phyloP scores from a whole-genome alignment of 1,139 yeast species.

The Spathaspora jeffriesii region DNA sequence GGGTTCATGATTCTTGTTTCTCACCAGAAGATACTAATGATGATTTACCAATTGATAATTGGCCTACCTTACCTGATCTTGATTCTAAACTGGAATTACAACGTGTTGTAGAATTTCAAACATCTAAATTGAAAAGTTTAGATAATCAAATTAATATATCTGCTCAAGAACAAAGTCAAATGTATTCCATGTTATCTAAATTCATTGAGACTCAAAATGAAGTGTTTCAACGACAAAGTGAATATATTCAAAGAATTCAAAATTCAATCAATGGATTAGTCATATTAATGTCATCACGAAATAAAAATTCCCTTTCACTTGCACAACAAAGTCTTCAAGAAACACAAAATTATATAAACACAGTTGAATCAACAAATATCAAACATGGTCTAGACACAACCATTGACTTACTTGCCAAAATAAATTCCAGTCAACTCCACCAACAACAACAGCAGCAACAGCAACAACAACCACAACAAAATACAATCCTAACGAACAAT shows the following conservation, averaged over 20 bases:
- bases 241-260: constrained; percentile 20
- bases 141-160: constrained; percentile 18
- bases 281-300: constrained; percentile 18
- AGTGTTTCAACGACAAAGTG: constrained; percentile 20
- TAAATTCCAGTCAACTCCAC: constrained; percentile 10
- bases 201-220: constrained; percentile 22
- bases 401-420: constrained; percentile 16
- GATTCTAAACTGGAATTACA: constrained; percentile 12
- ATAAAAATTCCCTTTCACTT: constrained; percentile 17
- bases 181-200: constrained; percentile 15
- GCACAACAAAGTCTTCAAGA: constrained; percentile 21
- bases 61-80: constrained; percentile 8
- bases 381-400: constrained; percentile 19
- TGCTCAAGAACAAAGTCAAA: constrained; percentile 17
- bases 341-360: constrained; percentile 15
- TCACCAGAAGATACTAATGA: constrained; percentile 10
- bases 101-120: constrained; percentile 15
- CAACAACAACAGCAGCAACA: constrained; percentile 7
- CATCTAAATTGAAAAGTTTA: constrained; percentile 13
- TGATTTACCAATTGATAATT: constrained; percentile 10
- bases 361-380: constrained; percentile 14
- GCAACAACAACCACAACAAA: constrained; percentile 5
- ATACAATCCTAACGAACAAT: constrained; percentile 4
- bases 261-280: constrained; percentile 21
- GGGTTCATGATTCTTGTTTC: constrained; percentile 11